Evolutionary conservation across 257 asterid genomes (phyloP).

Genomic region (Primulina tabacum): DNA sequence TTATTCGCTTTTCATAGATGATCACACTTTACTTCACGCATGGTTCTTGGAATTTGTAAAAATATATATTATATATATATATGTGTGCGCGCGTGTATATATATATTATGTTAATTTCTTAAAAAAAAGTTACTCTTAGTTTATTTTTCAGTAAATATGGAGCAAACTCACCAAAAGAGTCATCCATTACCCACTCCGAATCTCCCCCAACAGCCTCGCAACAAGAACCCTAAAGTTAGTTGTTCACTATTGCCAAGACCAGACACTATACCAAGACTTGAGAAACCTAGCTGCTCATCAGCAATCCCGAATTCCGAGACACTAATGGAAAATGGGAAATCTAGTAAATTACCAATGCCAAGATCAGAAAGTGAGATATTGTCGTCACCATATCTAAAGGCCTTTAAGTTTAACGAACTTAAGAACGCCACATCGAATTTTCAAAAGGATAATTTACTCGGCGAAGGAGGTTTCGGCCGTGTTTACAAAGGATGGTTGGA

Average conservation of each 20-base stretch:
- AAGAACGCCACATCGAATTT: conserved; percentile 38
- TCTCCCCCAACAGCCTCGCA: background rate
- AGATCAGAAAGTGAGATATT: conserved; percentile 41
- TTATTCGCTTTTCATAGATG: too few species aligned
- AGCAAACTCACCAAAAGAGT: conserved; percentile 25
- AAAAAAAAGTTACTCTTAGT: background rate
- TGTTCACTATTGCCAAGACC: conserved; percentile 36
- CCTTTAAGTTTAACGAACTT: conserved; percentile 32
- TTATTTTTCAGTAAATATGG: conserved; percentile 21
- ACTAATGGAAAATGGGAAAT: background rate
- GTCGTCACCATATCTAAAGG: conserved; percentile 39
- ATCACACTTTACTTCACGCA: background rate
- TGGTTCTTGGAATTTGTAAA: too few species aligned
- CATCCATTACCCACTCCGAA: conserved; percentile 52
- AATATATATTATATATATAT: too few species aligned
- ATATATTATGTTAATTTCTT: background rate
- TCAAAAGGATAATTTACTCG: conserved; percentile 35
- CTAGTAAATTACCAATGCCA: conserved; percentile 34
- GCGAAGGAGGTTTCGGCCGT: conserved; percentile 58
- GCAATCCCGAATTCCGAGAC: background rate
- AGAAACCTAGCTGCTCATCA: background rate
- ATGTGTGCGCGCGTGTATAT: background rate
- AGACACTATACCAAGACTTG: conserved; percentile 12
- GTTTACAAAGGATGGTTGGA: conserved; percentile 55
- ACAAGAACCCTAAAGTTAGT: conserved; percentile 12